Percentiles rank a stretch among this genome's conserved stretches.
Conservation (phyloP, 164 flowering plant genomes). For the Akebia trifoliata region DNA sequence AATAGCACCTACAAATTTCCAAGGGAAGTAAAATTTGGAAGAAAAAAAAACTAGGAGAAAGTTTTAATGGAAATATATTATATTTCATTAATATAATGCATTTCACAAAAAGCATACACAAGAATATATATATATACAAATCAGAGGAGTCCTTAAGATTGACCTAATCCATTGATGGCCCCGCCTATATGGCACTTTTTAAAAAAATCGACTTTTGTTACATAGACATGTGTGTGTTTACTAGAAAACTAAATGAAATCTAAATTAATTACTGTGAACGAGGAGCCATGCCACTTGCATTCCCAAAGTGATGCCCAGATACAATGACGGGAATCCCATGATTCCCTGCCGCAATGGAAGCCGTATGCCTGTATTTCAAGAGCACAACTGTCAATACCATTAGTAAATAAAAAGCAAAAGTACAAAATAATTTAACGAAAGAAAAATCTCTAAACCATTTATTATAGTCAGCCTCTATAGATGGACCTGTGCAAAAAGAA, state of each 20-base stretch:
- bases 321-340: constrained; percentile 88
- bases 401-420: background rate
- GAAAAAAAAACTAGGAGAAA: too few species aligned
- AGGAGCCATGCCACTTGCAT: constrained; percentile 99
- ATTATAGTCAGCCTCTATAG: background rate
- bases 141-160: too few species aligned
- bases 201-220: background rate
- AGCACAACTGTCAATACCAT: constrained; percentile 1
- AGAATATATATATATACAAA: too few species aligned
- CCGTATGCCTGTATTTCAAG: constrained; percentile 71
- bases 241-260: background rate
- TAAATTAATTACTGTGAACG: constrained; percentile 74
- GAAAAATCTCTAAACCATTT: background rate
- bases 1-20: too few species aligned
- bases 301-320: constrained; percentile 85
- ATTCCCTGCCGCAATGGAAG: constrained; percentile 91
- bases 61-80: too few species aligned
- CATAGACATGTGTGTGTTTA: background rate
- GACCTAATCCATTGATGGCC: too few species aligned
- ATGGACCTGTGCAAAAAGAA: background rate
- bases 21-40: too few species aligned
- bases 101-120: too few species aligned
- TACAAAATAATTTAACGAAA: background rate
- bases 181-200: background rate
- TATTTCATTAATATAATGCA: too few species aligned